Percentiles rank a stretch among this genome's conserved stretches.
phyloP scores from a whole-genome alignment of 1,284 basidiomycete genomes.

The Fomitopsis betulina region DNA sequence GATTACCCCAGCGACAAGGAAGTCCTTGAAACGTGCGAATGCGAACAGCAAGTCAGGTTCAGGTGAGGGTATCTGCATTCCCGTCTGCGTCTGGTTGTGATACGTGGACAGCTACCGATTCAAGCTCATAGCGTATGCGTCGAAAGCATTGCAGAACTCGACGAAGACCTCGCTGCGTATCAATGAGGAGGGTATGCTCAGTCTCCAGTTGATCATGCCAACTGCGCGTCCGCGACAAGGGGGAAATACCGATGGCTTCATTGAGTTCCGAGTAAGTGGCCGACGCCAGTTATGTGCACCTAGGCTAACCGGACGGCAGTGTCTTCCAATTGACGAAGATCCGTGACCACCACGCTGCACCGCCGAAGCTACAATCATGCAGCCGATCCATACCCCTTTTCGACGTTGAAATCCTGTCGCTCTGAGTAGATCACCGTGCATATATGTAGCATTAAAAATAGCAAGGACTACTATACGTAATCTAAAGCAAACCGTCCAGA shows the following conservation, averaged over 20 bases:
- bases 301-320: slow-evolving; percentile 29
- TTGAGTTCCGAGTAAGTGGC: slow-evolving; percentile 80
- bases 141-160: slow-evolving; percentile 73
- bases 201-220: slow-evolving; percentile 86
- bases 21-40: slow-evolving; percentile 86
- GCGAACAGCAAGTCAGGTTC: slow-evolving; percentile 60
- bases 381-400: background rate
- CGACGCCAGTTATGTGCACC: background rate
- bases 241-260: slow-evolving; percentile 55
- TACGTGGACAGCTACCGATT: slow-evolving; percentile 68
- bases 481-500: slow-evolving; percentile 42
- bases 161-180: slow-evolving; percentile 86
- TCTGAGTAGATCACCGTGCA: background rate
- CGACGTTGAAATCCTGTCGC: background rate
- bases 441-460: slow-evolving; percentile 8
- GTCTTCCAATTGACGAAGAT: slow-evolving; percentile 46
- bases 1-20: slow-evolving; percentile 91
- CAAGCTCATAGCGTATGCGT: slow-evolving; percentile 62
- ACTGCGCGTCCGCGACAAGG: slow-evolving; percentile 44
- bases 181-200: slow-evolving; percentile 74
- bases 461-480: slow-evolving; percentile 1
- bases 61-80: slow-evolving; percentile 43
- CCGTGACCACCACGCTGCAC: background rate
- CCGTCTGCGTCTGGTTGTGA: slow-evolving; percentile 1
- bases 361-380: background rate